A percentile compares a stretch with the other conserved stretches of the same genome.
Evolutionary conservation across 2,329 filamentous ascomycete species (phyloP).

Genomic region (Alternaria dauci): DNA sequence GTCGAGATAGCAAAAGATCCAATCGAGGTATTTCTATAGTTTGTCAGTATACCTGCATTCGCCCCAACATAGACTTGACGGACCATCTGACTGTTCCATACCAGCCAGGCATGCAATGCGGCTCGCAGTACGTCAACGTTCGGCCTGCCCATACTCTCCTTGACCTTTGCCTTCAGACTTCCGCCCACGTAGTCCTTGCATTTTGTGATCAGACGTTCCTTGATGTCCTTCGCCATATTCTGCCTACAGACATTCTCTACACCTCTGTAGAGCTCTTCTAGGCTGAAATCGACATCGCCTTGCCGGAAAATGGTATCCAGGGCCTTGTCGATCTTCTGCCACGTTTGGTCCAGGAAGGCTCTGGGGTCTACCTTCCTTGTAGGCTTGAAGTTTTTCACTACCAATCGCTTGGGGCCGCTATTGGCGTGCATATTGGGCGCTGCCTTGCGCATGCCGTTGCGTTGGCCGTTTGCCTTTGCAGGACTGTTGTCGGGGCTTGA

Average conservation of each 20-base stretch:
- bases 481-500: slow-evolving; percentile 53
- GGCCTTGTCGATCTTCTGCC: slow-evolving; percentile 76
- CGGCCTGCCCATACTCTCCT: slow-evolving; percentile 63
- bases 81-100: slow-evolving; percentile 82
- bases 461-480: slow-evolving; percentile 51
- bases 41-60: slow-evolving; percentile 13
- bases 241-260: slow-evolving; percentile 91
- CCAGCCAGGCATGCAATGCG: slow-evolving; percentile 72
- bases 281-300: slow-evolving; percentile 67
- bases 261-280: slow-evolving; percentile 88
- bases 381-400: slow-evolving; percentile 89
- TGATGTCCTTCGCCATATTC: slow-evolving; percentile 73
- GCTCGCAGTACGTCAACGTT: slow-evolving; percentile 71
- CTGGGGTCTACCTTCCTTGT: slow-evolving; percentile 71
- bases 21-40: slow-evolving; percentile 75
- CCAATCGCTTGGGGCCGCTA: slow-evolving; percentile 78
- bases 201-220: slow-evolving; percentile 69
- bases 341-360: slow-evolving; percentile 79
- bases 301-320: slow-evolving; percentile 76
- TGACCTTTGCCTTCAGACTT: slow-evolving; percentile 66
- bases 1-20: slow-evolving; percentile 93
- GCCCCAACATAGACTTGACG: slow-evolving; percentile 32
- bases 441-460: slow-evolving; percentile 49
- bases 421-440: slow-evolving; percentile 73
- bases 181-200: slow-evolving; percentile 70